These are phyloP conservation scores for Melampsora americana DNA, from an alignment of 1,284 basidiomycete genomes.

Conservation along the genomic window DNA sequence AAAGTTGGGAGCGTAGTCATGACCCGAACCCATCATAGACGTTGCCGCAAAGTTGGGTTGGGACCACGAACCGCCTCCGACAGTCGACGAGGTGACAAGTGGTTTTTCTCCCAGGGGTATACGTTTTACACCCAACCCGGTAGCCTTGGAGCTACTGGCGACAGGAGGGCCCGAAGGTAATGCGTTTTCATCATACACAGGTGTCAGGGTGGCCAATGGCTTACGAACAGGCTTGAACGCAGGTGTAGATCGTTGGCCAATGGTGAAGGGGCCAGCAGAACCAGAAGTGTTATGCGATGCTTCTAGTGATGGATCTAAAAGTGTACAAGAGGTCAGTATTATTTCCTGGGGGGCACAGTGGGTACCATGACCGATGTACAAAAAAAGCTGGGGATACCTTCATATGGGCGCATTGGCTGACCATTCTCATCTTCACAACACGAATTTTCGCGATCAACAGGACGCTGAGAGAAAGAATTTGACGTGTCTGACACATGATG, in stretches of 20 bases:
- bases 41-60: neutral
- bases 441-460: neutral
- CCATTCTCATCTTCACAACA: neutral
- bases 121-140: conserved; percentile 15
- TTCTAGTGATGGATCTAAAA: neutral
- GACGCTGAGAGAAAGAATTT: neutral
- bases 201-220: conserved; percentile 28
- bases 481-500: neutral
- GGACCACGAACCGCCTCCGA: neutral
- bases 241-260: neutral
- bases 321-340: neutral
- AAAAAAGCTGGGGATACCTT: neutral
- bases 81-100: neutral
- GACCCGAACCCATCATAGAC: neutral
- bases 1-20: neutral
- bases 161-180: conserved; percentile 5
- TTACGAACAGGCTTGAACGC: conserved; percentile 42
- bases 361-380: no score
- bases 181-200: conserved; percentile 38
- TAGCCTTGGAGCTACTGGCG: conserved; percentile 5
- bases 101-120: conserved; percentile 39
- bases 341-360: neutral
- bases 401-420: neutral
- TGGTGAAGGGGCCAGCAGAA: neutral
- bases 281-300: neutral